Evolutionary conservation across 805 yeast species (phyloP).

Genomic region (Spencermartinsiella europaea): DNA sequence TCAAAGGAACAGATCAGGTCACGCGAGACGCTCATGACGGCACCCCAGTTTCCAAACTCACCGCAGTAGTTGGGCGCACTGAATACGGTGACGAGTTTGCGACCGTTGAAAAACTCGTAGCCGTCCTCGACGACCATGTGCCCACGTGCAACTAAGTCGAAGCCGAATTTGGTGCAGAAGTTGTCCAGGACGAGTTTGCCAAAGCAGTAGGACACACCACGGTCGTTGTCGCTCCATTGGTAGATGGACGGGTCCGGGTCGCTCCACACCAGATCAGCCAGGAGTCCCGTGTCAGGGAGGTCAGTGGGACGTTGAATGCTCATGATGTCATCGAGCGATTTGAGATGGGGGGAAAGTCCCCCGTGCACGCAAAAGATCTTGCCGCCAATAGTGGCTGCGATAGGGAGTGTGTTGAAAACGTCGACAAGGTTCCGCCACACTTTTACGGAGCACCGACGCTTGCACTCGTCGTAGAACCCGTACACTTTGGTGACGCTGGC

Average conservation of each 20-base stretch:
- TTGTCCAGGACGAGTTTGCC: slow-evolving; percentile 67
- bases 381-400: slow-evolving; percentile 88
- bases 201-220: slow-evolving; percentile 73
- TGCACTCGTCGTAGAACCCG: slow-evolving; percentile 95
- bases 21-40: slow-evolving; percentile 90
- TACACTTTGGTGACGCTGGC: slow-evolving; percentile 92
- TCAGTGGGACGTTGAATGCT: slow-evolving; percentile 70
- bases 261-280: slow-evolving; percentile 71
- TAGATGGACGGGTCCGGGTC: slow-evolving; percentile 71
- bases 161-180: slow-evolving; percentile 61
- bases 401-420: slow-evolving; percentile 86
- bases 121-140: slow-evolving; percentile 81
- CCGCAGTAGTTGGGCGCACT: slow-evolving; percentile 70
- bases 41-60: slow-evolving; percentile 86
- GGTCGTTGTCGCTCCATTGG: slow-evolving; percentile 77
- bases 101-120: slow-evolving; percentile 61
- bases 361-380: slow-evolving; percentile 87
- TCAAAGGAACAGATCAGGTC: slow-evolving; percentile 87
- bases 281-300: slow-evolving; percentile 68
- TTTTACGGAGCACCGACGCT: slow-evolving; percentile 79
- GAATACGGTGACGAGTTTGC: slow-evolving; percentile 63
- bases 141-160: slow-evolving; percentile 72
- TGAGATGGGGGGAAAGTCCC: slow-evolving; percentile 65
- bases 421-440: slow-evolving; percentile 88
- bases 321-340: slow-evolving; percentile 65